phyloP scores from a whole-genome alignment of 2,329 filamentous ascomycete genomes.

The Claviceps africana region DNA sequence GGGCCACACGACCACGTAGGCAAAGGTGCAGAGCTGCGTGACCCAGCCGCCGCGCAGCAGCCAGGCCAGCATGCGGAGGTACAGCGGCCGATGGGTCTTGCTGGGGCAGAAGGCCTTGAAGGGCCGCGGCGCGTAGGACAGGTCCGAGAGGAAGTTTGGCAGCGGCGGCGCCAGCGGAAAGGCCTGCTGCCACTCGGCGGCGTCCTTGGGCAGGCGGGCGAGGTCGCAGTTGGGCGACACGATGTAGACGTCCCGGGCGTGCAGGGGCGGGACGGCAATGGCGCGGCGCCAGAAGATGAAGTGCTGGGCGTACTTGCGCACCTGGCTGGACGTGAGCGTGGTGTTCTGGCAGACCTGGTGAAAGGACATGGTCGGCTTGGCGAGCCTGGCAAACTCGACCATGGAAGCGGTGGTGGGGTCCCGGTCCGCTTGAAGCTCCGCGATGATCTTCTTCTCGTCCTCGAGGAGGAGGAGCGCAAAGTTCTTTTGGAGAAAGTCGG shows the following conservation, averaged over 20 bases:
- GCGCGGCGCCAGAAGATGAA: conserved; percentile 94
- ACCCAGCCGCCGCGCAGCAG: conserved; percentile 87
- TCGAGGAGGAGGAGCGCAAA: conserved; percentile 76
- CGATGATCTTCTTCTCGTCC: conserved; percentile 59
- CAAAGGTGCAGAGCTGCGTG: conserved; percentile 81
- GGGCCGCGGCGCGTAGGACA: conserved; percentile 67
- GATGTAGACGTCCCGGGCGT: conserved; percentile 81
- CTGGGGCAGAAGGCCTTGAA: conserved; percentile 77
- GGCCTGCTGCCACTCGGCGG: conserved; percentile 55
- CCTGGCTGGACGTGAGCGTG: conserved; percentile 61
- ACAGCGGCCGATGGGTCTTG: conserved; percentile 73
- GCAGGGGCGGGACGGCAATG: conserved; percentile 78
- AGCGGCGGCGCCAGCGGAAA: conserved; percentile 77
- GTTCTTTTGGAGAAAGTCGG: conserved; percentile 63
- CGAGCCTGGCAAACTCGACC: conserved; percentile 68
- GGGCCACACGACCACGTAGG: conserved; percentile 71
- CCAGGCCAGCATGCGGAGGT: conserved; percentile 87
- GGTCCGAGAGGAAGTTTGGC: conserved; percentile 70
- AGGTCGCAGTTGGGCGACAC: conserved; percentile 82
- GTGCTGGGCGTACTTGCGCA: conserved; percentile 79
- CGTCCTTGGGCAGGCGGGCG: conserved; percentile 52
- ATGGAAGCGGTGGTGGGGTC: conserved; percentile 65
- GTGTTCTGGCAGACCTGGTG: conserved; percentile 57
- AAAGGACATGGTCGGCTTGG: conserved; percentile 53
- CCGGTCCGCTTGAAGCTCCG: conserved; percentile 62